phyloP scores from a whole-genome alignment of 129 eudicot genomes.

The Heracleum sosnowskyi region DNA sequence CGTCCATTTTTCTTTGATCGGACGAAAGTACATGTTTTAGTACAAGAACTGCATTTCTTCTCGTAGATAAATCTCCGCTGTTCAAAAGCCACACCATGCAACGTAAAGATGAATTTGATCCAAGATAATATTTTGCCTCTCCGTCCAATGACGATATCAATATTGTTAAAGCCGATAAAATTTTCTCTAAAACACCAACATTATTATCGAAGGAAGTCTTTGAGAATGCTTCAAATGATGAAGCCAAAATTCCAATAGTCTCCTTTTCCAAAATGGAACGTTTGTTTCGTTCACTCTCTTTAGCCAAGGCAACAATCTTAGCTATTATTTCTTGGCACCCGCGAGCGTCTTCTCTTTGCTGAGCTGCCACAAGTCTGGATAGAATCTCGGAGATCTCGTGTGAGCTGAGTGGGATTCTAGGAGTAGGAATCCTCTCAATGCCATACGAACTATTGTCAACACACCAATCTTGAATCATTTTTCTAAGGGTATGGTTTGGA shows the following conservation, averaged over 20 bases:
- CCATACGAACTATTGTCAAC: conserved; percentile 46
- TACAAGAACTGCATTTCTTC: conserved; percentile 37
- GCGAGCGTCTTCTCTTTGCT: conserved; percentile 13
- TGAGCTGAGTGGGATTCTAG: conserved; percentile 34
- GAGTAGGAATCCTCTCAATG: conserved; percentile 60
- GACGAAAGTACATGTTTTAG: conserved; percentile 37
- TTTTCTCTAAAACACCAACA: conserved; percentile 32
- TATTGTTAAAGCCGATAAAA: conserved; percentile 35
- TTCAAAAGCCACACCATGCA: conserved; percentile 30
- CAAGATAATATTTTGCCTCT: conserved; percentile 25
- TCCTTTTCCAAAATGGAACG: conserved; percentile 32
- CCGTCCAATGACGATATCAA: conserved; percentile 33
- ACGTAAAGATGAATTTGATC: conserved; percentile 30
- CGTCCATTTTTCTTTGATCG: conserved; percentile 19
- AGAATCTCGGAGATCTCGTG: conserved; percentile 36
- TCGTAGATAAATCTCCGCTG: conserved; percentile 34
- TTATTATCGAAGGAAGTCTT: not conserved
- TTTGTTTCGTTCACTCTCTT: conserved; percentile 46
- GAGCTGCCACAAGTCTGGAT: conserved; percentile 22
- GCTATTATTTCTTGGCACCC: conserved; percentile 30
- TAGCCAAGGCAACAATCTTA: conserved; percentile 29
- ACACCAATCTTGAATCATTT: conserved; percentile 63
- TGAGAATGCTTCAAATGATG: conserved; percentile 37
- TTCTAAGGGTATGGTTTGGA: conserved; percentile 53
- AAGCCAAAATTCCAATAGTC: conserved; percentile 17